Evolutionary conservation across 371 early-diverging fungal genomes (phyloP), one percentile per base, ranked within the genome.

Genomic region (Basidiobolus meristosporus): DNA sequence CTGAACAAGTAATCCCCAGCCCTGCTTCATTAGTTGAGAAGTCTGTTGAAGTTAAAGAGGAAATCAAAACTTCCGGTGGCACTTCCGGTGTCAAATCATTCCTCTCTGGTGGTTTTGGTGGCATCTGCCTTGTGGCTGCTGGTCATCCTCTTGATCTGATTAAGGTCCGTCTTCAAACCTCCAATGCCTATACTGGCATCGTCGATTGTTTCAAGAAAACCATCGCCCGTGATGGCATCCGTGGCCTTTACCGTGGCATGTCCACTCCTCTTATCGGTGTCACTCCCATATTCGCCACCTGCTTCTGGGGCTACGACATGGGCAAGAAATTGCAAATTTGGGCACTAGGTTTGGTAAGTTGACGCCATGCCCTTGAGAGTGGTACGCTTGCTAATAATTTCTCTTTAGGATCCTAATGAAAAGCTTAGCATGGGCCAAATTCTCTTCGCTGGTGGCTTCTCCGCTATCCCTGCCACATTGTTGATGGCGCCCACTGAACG

Each of bases 401-500:
- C n/a, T n/a, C n/a, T n/a, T 20, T 6, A 38, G 23, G 45, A 38
- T 14, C 17, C 22, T 34, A 32, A 33, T 12, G 40, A 31, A 15
- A 16, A 60, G 0, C 65, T 93, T 31, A 62, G 67, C 43, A 61
- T 85, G 51, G 62, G 61, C 43, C 89, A 93, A 53, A 77, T 72
- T 34, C 73, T 80, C 21, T 69, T 87, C 57, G 96, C 96, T 28
- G 96, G 98, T 55, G 91, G 79, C 16, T 88, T 95, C 68, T 90
- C 90, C 5, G 96, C 96, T 38, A 68, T 88, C 20, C 92, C 93
- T 15, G 88, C 93, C 22, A 92, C 96, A 15, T 57, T 87, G 44
- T 62, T 96, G 46, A 89, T 88, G 85, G 76, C 81, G 38, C 96
- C 80, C 42, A 78, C 82, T 59, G 96, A 95, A 60, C 83, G 96